Conservation (phyloP, 805 yeast species). For the Spathaspora passalidarum region DNA sequence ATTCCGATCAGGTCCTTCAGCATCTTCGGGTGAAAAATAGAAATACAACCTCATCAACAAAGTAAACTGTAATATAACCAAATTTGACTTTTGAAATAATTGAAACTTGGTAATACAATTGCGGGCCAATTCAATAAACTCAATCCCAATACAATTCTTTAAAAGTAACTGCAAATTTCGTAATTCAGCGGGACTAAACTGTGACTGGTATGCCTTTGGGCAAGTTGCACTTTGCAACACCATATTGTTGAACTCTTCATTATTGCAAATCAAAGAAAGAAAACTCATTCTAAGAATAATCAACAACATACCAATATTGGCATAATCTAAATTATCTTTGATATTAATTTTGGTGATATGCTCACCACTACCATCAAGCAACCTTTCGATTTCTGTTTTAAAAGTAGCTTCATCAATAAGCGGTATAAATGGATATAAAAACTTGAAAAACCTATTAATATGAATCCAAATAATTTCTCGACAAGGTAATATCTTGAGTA, state of each 20-base stretch:
- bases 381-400: slow-evolving; percentile 19
- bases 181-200: slow-evolving; percentile 19
- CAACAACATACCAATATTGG: slow-evolving; percentile 36
- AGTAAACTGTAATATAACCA: slow-evolving; percentile 28
- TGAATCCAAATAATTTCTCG: slow-evolving; percentile 37
- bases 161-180: slow-evolving; percentile 31
- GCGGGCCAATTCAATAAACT: slow-evolving; percentile 48
- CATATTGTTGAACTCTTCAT: slow-evolving; percentile 24
- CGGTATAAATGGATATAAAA: slow-evolving; percentile 47
- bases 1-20: slow-evolving; percentile 35
- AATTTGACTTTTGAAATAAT: slow-evolving; percentile 33
- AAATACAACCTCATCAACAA: slow-evolving; percentile 26
- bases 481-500: slow-evolving; percentile 37
- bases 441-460: slow-evolving; percentile 38
- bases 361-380: slow-evolving; percentile 33
- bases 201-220: slow-evolving; percentile 14
- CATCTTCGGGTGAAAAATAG: slow-evolving; percentile 36
- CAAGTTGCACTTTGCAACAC: slow-evolving; percentile 1
- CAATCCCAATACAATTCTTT: slow-evolving; percentile 43
- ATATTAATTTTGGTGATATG: slow-evolving; percentile 24
- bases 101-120: slow-evolving; percentile 55
- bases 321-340: slow-evolving; percentile 37
- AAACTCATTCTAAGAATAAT: slow-evolving; percentile 41
- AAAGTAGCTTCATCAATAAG: slow-evolving; percentile 39
- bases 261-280: slow-evolving; percentile 34